These are phyloP conservation scores for Haberlea rhodopensis DNA, from an alignment of 257 asterid species.

Conservation along the genomic window DNA sequence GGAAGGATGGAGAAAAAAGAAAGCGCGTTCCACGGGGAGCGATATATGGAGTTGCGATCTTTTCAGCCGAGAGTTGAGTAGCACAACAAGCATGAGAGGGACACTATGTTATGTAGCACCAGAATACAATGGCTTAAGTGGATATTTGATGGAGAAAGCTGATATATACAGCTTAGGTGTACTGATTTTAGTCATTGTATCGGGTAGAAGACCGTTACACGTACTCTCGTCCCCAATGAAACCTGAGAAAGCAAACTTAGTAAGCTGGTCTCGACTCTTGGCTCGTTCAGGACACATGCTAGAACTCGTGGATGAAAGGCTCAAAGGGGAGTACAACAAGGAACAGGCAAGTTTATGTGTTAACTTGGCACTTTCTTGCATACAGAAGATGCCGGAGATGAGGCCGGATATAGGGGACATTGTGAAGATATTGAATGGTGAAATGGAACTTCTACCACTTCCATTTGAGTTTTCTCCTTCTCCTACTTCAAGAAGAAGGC, in stretches of 20 bases:
- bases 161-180: constrained; percentile 93
- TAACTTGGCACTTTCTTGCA: constrained; percentile 80
- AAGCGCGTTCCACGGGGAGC: constrained; percentile 53
- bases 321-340: constrained; percentile 48
- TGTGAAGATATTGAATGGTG: constrained; percentile 73
- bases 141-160: constrained; percentile 75
- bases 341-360: constrained; percentile 83
- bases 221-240: constrained; percentile 90
- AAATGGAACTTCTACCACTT: constrained; percentile 63
- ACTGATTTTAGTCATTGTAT: constrained; percentile 68
- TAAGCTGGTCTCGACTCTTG: constrained; percentile 82
- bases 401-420: constrained; percentile 81
- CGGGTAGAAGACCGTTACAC: constrained; percentile 91
- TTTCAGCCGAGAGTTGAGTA: constrained; percentile 88
- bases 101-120: constrained; percentile 91
- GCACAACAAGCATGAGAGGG: constrained; percentile 99
- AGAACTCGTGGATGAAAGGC: constrained; percentile 73
- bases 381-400: constrained; percentile 79
- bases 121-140: constrained; percentile 63
- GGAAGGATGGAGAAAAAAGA: constrained; percentile 58
- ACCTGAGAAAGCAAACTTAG: constrained; percentile 78
- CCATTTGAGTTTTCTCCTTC: constrained; percentile 92
- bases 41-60: constrained; percentile 84
- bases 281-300: constrained; percentile 66
- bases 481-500: constrained; percentile 75